Base-by-base conservation (phyloP, 176 grass and related monocot species). In the sorghum (Sorghum bicolor) region DNA sequence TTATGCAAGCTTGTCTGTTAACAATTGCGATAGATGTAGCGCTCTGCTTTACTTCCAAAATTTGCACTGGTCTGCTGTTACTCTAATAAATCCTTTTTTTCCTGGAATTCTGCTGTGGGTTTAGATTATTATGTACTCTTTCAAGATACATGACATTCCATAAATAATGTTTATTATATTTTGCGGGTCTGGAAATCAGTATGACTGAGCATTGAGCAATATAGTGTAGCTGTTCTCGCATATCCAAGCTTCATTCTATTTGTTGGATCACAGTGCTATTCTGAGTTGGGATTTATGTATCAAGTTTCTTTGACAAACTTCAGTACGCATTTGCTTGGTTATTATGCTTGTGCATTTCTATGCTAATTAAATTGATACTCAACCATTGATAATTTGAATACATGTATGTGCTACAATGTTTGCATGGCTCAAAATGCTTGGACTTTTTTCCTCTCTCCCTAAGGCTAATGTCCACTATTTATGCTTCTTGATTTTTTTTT, bases 351-450 rank as follows among this genome's bases (percentile, higher is more conserved):
- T 58, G 22, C 22, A 60, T 77, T 32, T 63, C 32, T 43, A 12
- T 77, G 55, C 71, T 77, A 70, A 24, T 85, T 14, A 70, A 76
- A 85, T 74, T 72, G 19, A 72, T 68, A 63, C 64, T 82, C 15
- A 61, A 25, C 45, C 13, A 75, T 87, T 75, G 5, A 76, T 78
- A 50, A 76, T 78, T 26, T 72, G 28, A 25, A 53, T 6, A 33
- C 19, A 32, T 63, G 38, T 26, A 67, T 48, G 48, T 67, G 24
- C 39, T 78, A 25, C 14, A 41, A 71, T 77, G 52, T 72, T 78
- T 72, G 65, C 13, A 10, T 75, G 37, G 48, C 11, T 76, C 41
- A 41, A 52, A 76, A 28, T 15, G 55, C 80, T 45, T 88, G 81
- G 44, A 74, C 62, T 38, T 50, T 30, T 75, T 61, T 53, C n/a